Base-by-base conservation (phyloP, 495 filamentous ascomycete genomes). In the Tuber brumale region DNA sequence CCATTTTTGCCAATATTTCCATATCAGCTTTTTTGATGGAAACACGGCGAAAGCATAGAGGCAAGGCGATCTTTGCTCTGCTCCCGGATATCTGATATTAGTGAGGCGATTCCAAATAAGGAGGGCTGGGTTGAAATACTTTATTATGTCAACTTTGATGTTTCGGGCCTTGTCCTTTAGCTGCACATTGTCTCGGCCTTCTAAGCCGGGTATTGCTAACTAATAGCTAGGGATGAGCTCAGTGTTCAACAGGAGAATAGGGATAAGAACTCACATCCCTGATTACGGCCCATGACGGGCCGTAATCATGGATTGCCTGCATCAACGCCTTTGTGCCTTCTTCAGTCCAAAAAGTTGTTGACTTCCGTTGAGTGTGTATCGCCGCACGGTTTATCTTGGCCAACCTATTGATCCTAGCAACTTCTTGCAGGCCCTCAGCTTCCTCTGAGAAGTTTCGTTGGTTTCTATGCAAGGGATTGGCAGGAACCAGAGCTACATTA, bases 151-250 rank as follows among this genome's bases (percentile, higher is more conserved):
- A 72, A 86, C 80, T 57, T 88, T 87, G 71, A 88, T 84, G 74
- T 87, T 88, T 41, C 86, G 79, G 23, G 85, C 87, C 74, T 88
- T 88, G 79, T 88, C 87, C 74, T 87, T 88, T 2, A 88, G 75
- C 70, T 83, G 84, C 9, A 86, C 85, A 61, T 88, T 84, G 71
- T 83, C 81, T 35, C 87, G 81, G 2, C 81, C 72, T 35, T 27
- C 79, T 75, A 35, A 88, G 73, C 44, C 45, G 3, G 12, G 44
- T 66, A 23, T 73, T 31, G 18, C 61, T 80, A 72, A 81, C 73
- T 71, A 72, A 44, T 45, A 35, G 31, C 72, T 18, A 8, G n/a
- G 27, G 57, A 42, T 77, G 37, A 77, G 76, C 19, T n/a, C 35
- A 19, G 27, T 18, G n/a, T 72, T 35, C 43, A 46, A 41, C 19